Evolutionary conservation across 495 filamentous ascomycete species (phyloP), one percentile per base, ranked within the genome.

Genomic region (Penicillium flavigenum): DNA sequence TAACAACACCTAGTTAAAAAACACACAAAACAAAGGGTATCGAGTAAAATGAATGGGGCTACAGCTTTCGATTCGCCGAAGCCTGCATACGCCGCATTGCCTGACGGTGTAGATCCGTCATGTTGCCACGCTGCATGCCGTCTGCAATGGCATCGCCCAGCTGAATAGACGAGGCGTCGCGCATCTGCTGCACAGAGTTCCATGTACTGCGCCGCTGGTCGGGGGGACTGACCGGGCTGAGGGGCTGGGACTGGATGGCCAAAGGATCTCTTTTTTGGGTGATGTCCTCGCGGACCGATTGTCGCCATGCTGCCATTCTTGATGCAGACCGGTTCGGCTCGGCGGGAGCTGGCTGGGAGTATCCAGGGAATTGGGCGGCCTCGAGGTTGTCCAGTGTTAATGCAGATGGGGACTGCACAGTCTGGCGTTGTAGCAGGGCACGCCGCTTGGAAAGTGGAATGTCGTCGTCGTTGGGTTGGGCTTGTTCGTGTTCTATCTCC

Each of bases 81-180:
- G 84, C 82, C 74, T 96, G 93, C 87, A 98, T 88, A 68, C 79
- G 83, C 61, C 90, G 77, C 81, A 98, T 81, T 1, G 89, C 91
- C 56, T 93, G 86, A 50, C 87, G 78, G 71, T 98, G 93, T 41
- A 86, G 77, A 43, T 90, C 88, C 36, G 87, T 75, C 80, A 96
- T 85, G 59, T 85, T 83, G 0, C 86, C 84, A 10, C 83, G 84
- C 45, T 90, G 79, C 90, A 95, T 94, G 54, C 84, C 79, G 61
- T 85, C 82, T 50, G 91, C 89, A 57, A 89, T 83, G 48, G 79
- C 76, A 44, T 78, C 81, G 62, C 55, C 68, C 65, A 66, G 75
- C 63, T 69, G 79, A 66, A 48, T 42, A 58, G 73, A 32, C 19
- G 59, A 75, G 41, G 57, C 64, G 20, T 71, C 71, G 5, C 66